Conservation (phyloP, 1,139 yeast genomes). For the Kodamaea fungicola region DNA sequence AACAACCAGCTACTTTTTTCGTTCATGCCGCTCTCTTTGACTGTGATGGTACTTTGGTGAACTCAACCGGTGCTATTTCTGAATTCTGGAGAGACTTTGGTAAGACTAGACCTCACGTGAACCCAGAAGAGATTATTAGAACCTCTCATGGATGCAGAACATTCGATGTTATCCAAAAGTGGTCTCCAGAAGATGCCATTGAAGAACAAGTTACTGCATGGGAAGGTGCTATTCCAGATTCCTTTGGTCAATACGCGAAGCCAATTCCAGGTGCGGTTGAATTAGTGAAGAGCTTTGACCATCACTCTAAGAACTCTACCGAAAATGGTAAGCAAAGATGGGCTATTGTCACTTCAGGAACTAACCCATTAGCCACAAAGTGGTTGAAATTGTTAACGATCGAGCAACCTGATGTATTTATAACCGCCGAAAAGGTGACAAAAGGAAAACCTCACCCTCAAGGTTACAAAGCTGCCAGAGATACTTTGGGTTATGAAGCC, state of each 20-base stretch:
- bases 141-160: slow-evolving; percentile 85
- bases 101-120: slow-evolving; percentile 64
- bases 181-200: slow-evolving; percentile 72
- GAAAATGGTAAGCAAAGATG: slow-evolving; percentile 51
- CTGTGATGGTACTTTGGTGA: slow-evolving; percentile 81
- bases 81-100: slow-evolving; percentile 78
- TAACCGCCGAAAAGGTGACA: slow-evolving; percentile 74
- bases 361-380: slow-evolving; percentile 69
- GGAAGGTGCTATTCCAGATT: slow-evolving; percentile 70
- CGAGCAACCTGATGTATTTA: slow-evolving; percentile 65
- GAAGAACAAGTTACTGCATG: slow-evolving; percentile 63
- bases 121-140: slow-evolving; percentile 66
- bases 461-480: slow-evolving; percentile 69
- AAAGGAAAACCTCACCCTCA: slow-evolving; percentile 83
- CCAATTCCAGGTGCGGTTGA: slow-evolving; percentile 74
- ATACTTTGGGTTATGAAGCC: slow-evolving; percentile 50
- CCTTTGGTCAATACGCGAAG: slow-evolving; percentile 66
- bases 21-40: slow-evolving; percentile 63
- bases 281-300: slow-evolving; percentile 54
- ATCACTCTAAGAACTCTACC: slow-evolving; percentile 37
- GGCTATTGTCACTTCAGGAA: slow-evolving; percentile 87
- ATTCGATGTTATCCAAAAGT: slow-evolving; percentile 67
- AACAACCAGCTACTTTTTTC: slow-evolving; percentile 46
- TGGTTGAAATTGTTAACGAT: slow-evolving; percentile 71
- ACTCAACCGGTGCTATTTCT: slow-evolving; percentile 79